Evolutionary conservation across 108 stramenopile species (phyloP), one percentile per base, ranked within the genome.

Genomic region (Hondaea fermentalgiana): DNA sequence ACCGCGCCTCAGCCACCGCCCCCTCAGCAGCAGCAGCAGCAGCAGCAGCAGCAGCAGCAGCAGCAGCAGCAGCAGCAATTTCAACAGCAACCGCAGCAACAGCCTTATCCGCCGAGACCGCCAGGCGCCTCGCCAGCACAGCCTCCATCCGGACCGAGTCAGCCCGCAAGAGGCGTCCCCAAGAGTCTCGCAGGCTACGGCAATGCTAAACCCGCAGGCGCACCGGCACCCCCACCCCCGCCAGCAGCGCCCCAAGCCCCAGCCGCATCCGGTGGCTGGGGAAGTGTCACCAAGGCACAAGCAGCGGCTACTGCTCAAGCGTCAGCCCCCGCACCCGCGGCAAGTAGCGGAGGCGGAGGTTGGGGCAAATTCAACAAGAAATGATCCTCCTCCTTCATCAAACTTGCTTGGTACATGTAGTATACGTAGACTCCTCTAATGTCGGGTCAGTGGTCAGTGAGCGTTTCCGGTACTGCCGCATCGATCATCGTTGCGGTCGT

Each of bases 1-100:
- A 88, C 28, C 72, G 89, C 69, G 53, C 83, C 53, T 89, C 90
- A 8, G 72, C 90, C 60, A 53, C 17, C 10, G 83, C 35, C 49
- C 47, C 72, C 53, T n/a, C 90, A 14, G 87, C 23, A 35, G 43
- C 89, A 19, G 72, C 64, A 25, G 60, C 89, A 53, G 72, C 35
- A 23, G 43, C 87, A n/a, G 51, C 89, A 76, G 43, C 35, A 49
- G 16, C 72, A 72, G 17, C 45, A 89, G 17, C 14, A 23, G 19
- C 69, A 35, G 12, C 29, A 25, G 76, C 87, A 35, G 35, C 35
- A 35, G 0, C 35, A 35, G 35, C 35, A 71, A 72, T 43, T 88
- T 25, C 25, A 89, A 25, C 14, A 23, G 19, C 69, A 35, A 21
- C 29, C 44, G 76, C 87, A 35, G 35, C 35, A 35, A 2, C 35